Evolutionary conservation across 768 basidiomycete genomes (phyloP).

Genomic region (Fibroporia radiculosa): DNA sequence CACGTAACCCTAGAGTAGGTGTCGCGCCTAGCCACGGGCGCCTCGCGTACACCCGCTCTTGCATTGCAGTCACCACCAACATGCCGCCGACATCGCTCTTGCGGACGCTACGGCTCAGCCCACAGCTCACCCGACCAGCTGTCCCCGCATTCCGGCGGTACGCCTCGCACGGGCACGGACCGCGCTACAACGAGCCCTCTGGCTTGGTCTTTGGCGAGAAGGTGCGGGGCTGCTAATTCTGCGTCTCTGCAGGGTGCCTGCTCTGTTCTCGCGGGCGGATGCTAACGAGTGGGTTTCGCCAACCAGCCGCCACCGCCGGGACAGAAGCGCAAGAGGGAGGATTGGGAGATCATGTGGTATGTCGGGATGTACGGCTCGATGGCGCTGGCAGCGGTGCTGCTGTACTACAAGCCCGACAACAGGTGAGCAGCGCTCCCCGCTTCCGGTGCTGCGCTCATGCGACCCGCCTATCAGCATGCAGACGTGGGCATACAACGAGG

Average conservation of each 20-base stretch:
- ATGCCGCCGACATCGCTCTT: conserved; percentile 44
- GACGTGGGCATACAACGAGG: conserved; percentile 87
- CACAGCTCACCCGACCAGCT: conserved; percentile 24
- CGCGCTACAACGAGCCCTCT: conserved; percentile 83
- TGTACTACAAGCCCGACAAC: conserved; percentile 92
- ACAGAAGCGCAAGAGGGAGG: conserved; percentile 80
- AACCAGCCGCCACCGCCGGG: conserved; percentile 66
- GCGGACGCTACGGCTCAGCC: conserved; percentile 27
- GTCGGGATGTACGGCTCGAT: conserved; percentile 88
- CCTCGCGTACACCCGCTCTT: neutral
- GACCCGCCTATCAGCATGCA: conserved; percentile 83
- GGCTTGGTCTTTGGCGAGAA: conserved; percentile 88
- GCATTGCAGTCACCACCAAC: conserved; percentile 8
- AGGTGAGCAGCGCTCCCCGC: conserved; percentile 45
- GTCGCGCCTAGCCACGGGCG: neutral
- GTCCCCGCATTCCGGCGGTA: conserved; percentile 22
- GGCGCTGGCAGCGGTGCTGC: conserved; percentile 62
- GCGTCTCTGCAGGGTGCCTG: neutral
- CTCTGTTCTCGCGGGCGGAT: neutral
- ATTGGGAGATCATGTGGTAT: conserved; percentile 90
- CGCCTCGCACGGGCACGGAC: conserved; percentile 71
- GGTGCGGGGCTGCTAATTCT: conserved; percentile 33
- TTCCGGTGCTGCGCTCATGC: neutral
- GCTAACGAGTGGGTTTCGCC: neutral
- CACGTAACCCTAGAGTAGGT: conserved; percentile 1